A percentile compares a stretch with the other conserved stretches of the same genome.
These are phyloP conservation scores for Neurospora sp. DNA, from an alignment of 495 filamentous ascomycete genomes.

Conservation along the genomic window DNA sequence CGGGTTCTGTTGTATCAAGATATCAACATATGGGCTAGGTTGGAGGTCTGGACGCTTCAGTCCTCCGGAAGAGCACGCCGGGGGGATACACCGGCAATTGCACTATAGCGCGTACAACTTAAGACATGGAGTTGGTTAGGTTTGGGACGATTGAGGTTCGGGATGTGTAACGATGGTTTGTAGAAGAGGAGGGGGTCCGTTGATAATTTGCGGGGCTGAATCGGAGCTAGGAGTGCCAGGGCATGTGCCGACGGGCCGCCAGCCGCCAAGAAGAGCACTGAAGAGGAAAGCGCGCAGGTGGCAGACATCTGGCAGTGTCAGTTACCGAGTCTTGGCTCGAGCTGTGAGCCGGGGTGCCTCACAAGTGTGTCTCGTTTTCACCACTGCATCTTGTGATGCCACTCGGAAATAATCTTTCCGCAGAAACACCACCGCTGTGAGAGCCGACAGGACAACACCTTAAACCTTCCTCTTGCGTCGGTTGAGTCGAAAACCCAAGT, in stretches of 20 bases:
- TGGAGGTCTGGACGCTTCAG: neutral
- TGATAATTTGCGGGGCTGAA: slow-evolving; percentile 8
- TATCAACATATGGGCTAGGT: neutral
- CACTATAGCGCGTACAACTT: slow-evolving; percentile 15
- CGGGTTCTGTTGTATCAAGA: neutral
- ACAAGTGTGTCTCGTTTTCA: neutral
- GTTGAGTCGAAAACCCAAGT: neutral
- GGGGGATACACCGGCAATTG: slow-evolving; percentile 20
- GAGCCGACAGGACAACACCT: neutral
- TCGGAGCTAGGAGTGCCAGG: neutral
- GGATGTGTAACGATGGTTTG: slow-evolving; percentile 11
- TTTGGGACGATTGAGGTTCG: slow-evolving; percentile 20
- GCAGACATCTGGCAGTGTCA: neutral
- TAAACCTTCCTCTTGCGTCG: neutral
- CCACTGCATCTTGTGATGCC: neutral
- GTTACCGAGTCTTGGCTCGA: neutral
- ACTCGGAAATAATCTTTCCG: neutral
- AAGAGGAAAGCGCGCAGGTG: slow-evolving; percentile 5
- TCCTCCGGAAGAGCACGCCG: slow-evolving; percentile 1
- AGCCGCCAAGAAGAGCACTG: neutral
- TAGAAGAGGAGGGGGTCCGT: slow-evolving; percentile 1
- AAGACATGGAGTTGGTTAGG: slow-evolving; percentile 9
- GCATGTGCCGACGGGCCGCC: neutral
- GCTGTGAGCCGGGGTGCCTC: neutral
- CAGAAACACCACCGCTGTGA: neutral